Conservation (phyloP, 106 monocot genomes). For the Dendrobium chrysotoxum region DNA sequence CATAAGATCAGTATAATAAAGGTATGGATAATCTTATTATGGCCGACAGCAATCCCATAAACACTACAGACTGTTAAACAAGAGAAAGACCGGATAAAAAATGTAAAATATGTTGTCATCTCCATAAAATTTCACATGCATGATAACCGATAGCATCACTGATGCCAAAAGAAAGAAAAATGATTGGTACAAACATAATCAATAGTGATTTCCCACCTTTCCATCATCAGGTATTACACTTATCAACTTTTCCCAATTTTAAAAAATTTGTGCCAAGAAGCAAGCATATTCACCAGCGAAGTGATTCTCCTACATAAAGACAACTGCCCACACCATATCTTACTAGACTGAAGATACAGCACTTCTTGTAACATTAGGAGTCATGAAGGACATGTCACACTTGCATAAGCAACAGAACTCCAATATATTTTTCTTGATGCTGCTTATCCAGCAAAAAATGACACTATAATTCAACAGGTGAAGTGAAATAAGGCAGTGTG, state of each 20-base stretch:
- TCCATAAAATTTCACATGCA: neutral
- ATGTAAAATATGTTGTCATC: neutral
- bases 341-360: no score
- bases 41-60: neutral
- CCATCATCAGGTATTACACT: neutral
- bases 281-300: no score
- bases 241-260: neutral
- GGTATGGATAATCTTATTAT: neutral
- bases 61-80: neutral
- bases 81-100: neutral
- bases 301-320: no score
- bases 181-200: neutral
- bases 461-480: neutral
- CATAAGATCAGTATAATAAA: neutral
- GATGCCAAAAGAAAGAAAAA: neutral
- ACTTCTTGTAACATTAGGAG: no score
- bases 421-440: neutral
- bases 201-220: neutral
- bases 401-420: no score
- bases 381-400: no score
- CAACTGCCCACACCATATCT: no score
- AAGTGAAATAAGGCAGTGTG: neutral
- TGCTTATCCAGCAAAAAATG: neutral
- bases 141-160: neutral
- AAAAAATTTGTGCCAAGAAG: neutral